Base-by-base conservation (phyloP, 257 asterid genomes). In the Primulina huaijiensis region DNA sequence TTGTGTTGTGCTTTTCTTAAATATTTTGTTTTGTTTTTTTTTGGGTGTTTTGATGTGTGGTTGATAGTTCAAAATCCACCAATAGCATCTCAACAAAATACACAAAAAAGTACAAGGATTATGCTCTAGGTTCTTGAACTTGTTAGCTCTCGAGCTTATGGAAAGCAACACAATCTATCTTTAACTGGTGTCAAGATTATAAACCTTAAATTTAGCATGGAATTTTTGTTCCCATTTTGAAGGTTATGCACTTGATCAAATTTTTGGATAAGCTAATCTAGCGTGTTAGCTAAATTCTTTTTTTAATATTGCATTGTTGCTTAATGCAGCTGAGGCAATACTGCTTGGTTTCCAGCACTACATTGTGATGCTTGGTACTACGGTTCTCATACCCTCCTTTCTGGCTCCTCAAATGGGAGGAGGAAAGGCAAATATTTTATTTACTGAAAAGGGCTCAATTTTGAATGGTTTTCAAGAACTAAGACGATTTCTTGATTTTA, bases 291-390 rank as follows among this genome's bases (percentile, higher is more conserved):
- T 38, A 4, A 35, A 34, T 52, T 60, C 25, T 31, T 9, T 50
- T 50, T 64, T 52, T 20, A 2, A 38, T 40, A 20, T 25, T 43
- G 46, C 12, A 25, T 33, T 57, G 30, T 58, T 70, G 37, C 65
- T 75, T 19, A 67, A 73, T 81, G 89, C 82, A 90, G 99, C 99
- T 71, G 99, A 93, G 89, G 99, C 99, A 57, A 82, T 93, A 69
- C 76, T 93, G 73, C 96, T 93, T 69, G 99, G 96, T 8, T 93
- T 93, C 77, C 99, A 93, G 60, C 97, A 93, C 91, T 93, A 85
- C 77, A 84, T 90, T 75, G 99, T 93, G 81, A 90, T 93, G 99
- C 96, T 93, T 62, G 99, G 99, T 31, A 85, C 97, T 58, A 93
- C 96, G 34, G 99, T 93, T 50, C 92, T 91, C 65, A 93, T 93